A percentile compares a stretch with the other conserved stretches of the same genome.
Conservation (phyloP, 2,329 filamentous ascomycete species). For the Westerdykella aurantiaca region DNA sequence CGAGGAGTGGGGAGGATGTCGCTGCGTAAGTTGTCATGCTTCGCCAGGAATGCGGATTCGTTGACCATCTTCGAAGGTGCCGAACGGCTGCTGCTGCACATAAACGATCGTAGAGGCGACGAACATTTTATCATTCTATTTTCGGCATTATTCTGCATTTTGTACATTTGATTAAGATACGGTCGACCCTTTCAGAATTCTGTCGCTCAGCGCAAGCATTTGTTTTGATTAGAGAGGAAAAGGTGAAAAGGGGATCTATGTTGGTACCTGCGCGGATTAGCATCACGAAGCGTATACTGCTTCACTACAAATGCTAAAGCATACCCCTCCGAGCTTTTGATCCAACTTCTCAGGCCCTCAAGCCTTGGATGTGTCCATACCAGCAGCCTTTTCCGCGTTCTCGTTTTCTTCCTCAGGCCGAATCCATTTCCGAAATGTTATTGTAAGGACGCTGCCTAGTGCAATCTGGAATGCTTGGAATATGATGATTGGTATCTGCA, state of each 20-base stretch:
- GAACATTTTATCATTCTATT: too few relatives aligned
- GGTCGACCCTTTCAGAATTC: too few relatives aligned
- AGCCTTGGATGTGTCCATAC: conserved; percentile 1
- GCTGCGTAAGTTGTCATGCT: conserved; percentile 20
- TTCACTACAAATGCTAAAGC: too few relatives aligned
- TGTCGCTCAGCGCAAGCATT: too few relatives aligned
- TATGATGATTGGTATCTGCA: conserved; percentile 59
- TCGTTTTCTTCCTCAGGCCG: conserved; percentile 51
- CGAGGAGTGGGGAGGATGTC: conserved; percentile 17
- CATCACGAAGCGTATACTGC: too few relatives aligned
- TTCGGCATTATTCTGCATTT: too few relatives aligned
- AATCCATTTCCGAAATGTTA: conserved; percentile 41
- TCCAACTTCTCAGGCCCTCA: background rate
- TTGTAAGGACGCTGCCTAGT: conserved; percentile 39
- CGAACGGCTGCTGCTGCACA: conserved; percentile 27
- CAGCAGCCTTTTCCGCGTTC: conserved; percentile 17
- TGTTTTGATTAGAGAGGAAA: too few relatives aligned
- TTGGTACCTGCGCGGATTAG: too few relatives aligned
- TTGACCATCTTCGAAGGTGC: conserved; percentile 11
- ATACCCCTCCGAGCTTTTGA: too few relatives aligned
- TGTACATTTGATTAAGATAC: too few relatives aligned
- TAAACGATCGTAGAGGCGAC: too few relatives aligned
- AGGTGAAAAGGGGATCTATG: too few relatives aligned
- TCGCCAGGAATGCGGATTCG: background rate
- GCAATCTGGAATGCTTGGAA: conserved; percentile 46